Base-by-base conservation (phyloP, 805 yeast species). In the Wickerhamiella occidentalis region DNA sequence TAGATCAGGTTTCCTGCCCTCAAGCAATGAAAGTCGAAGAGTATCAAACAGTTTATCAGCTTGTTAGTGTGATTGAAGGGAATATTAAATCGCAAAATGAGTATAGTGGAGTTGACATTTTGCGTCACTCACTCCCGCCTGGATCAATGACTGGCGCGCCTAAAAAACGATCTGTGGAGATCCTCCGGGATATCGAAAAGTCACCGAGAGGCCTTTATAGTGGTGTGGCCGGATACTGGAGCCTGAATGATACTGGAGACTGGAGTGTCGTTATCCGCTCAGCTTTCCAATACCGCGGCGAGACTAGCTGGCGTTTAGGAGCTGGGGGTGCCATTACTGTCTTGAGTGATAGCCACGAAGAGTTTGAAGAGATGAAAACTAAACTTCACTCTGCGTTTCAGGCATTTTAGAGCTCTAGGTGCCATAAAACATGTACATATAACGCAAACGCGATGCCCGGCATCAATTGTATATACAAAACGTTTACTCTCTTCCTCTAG, bases 61-160 rank as follows among this genome's bases (percentile, higher is more conserved):
- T 92, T 40, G 98, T 92, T 1, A 83, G 94, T 40, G 95, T 85
- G 1, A 85, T 92, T 21, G 77, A 72, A 48, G 97, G 96, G 0
- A 61, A 68, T 18, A 64, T 80, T 23, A 54, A 52, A 1, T 18
- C 48, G 15, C 25, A 40, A 9, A 17, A 19, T 7, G 19, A 18
- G 28, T 79, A 73, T 55, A 68, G 73, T 11, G 98, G 97, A 0
- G 68, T 88, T 21, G 97, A 92, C 61, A 68, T 90, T 2, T 70
- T 92, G 11, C 74, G 78, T 18, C 77, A 77, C 52, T 78, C 95
- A 0, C 68, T 94, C 30, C 98, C 99, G 2, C 96, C 99, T 0
- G 99, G 99, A 0, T 90, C 97, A 0, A 92, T 92, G 99, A 92
- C 99, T 0, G 99, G 99, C 2, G 99, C 99, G 0, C 99, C 99